Evolutionary conservation across 768 basidiomycete genomes (phyloP).

Genomic region (Kwoniella sp.): DNA sequence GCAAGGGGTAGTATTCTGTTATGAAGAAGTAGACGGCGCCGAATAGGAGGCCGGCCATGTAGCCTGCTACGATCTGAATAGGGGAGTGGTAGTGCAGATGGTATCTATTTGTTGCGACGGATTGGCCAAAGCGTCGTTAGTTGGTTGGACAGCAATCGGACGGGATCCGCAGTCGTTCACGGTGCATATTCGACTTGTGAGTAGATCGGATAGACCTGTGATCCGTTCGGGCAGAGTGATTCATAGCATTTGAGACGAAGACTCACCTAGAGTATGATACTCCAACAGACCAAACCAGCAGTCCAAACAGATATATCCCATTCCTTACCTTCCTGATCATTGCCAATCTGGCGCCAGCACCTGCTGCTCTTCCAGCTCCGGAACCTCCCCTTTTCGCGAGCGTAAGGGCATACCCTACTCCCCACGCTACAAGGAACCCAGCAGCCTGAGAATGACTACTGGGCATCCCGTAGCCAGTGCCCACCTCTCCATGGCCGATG

Average conservation of each 20-base stretch:
- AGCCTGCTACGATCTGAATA: slow-evolving; percentile 45
- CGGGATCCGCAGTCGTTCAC: neutral
- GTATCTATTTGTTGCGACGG: slow-evolving; percentile 18
- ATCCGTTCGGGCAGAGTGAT: neutral
- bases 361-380: neutral
- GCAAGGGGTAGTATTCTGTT: slow-evolving; percentile 44
- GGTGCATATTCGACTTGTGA: neutral
- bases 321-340: slow-evolving; percentile 17
- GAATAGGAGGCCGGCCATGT: slow-evolving; percentile 29
- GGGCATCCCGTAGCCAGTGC: slow-evolving; percentile 54
- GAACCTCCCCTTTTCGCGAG: slow-evolving; percentile 8
- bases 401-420: slow-evolving; percentile 35
- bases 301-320: slow-evolving; percentile 35
- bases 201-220: neutral
- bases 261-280: slow-evolving; percentile 52
- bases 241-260: too few relatives aligned
- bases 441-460: slow-evolving; percentile 54
- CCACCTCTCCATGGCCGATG: slow-evolving; percentile 39
- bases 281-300: slow-evolving; percentile 42
- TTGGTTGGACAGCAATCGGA: too few relatives aligned
- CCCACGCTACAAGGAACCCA: slow-evolving; percentile 45
- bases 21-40: slow-evolving; percentile 33
- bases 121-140: neutral
- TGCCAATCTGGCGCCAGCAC: neutral
- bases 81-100: slow-evolving; percentile 53